These are phyloP conservation scores for Hemileccinum impolitum DNA, from an alignment of 768 basidiomycete species.

Conservation along the genomic window DNA sequence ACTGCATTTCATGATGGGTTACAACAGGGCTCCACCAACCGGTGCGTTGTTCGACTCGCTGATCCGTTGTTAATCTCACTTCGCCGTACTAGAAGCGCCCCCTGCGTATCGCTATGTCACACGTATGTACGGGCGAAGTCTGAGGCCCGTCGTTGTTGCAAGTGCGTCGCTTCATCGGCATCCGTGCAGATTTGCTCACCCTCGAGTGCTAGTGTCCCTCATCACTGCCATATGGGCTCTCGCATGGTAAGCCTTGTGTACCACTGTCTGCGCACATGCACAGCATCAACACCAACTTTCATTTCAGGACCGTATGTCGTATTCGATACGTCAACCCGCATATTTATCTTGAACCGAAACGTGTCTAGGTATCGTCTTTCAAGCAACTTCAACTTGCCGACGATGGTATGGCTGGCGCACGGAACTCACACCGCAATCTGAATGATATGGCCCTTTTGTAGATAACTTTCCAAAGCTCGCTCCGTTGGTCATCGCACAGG, in stretches of 20 bases:
- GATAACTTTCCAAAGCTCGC: conserved; percentile 44
- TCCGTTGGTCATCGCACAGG: conserved; percentile 56
- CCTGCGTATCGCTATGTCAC: conserved; percentile 60
- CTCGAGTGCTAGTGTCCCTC: conserved; percentile 32
- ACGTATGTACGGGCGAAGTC: conserved; percentile 51
- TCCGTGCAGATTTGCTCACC: neutral
- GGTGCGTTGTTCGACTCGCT: conserved; percentile 7
- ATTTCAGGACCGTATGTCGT: conserved; percentile 23
- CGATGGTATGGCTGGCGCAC: conserved; percentile 38
- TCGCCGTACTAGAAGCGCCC: conserved; percentile 34
- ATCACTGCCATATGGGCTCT: conserved; percentile 58
- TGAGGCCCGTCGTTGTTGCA: conserved; percentile 57
- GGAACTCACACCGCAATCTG: neutral
- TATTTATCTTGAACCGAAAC: neutral
- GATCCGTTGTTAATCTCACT: neutral
- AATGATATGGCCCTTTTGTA: conserved; percentile 25
- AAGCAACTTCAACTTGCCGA: conserved; percentile 47
- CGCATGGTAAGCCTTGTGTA: conserved; percentile 48
- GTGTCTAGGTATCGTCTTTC: conserved; percentile 59
- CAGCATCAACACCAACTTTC: neutral
- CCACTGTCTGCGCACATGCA: neutral
- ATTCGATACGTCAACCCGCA: neutral
- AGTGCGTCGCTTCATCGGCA: conserved; percentile 32
- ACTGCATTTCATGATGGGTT: conserved; percentile 13
- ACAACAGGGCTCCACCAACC: conserved; percentile 7